Evolutionary conservation across 2,329 filamentous ascomycete species (phyloP), one percentile per base, ranked within the genome.

Genomic region (Trichoderma simmonsii): DNA sequence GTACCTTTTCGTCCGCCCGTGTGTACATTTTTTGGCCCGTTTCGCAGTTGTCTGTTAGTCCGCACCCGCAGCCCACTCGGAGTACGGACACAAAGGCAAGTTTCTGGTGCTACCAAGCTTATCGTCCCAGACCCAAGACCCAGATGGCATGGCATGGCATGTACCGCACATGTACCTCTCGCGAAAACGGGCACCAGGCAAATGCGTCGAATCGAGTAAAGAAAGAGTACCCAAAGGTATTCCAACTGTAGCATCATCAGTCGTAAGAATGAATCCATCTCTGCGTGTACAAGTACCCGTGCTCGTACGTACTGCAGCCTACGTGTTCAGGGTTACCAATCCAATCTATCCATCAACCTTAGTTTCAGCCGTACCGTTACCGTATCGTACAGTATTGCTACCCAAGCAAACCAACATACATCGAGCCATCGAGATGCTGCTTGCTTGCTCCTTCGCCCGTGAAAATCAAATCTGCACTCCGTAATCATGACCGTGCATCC

Each of bases 1-100:
- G 26, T 28, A 28, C 28, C 34, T 36, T 15, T 36, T 36, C n/a
- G 8, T 48, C 43, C 43, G 36, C 36, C 36, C 36, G 36, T 18
- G 43, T 48, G 43, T 30, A 30, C 32, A 6, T 43, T 18, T 48
- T 51, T 65, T 34, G 7, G 28, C 43, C n/a, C 59, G 15, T 34
- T 32, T 66, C 63, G 63, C 63, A 26, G 28, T 66, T 56, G 30
- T 54, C 32, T 51, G 63, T 66, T 66, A 56, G 54, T 32, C 63
- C 63, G 63, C 63, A 56, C 63, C 63, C 43, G 63, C 63, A 34
- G 63, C 43, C 48, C 43, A 51, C 43, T 51, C 43, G 43, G 43
- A 51, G 43, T 51, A 21, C 43, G 43, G 43, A 51, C 18, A 48
- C 18, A 48, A n/a, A 36, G 43, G 39, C 36, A 39, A 18, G 14